These are phyloP conservation scores for Cinnamomum chago DNA, from an alignment of 164 flowering plant genomes.

Conservation along the genomic window DNA sequence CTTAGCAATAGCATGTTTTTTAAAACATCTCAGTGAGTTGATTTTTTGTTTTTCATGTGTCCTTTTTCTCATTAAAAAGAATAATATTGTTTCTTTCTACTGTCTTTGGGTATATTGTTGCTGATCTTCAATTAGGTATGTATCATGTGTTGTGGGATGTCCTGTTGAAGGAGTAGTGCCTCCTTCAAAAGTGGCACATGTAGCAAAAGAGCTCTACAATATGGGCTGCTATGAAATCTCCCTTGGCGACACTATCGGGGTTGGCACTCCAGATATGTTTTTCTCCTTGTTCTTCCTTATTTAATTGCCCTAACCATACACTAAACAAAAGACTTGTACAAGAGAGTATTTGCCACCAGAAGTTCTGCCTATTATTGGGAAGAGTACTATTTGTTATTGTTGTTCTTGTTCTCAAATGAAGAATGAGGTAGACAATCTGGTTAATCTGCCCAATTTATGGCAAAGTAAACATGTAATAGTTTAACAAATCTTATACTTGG, in stretches of 20 bases:
- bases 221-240: conserved; percentile 99
- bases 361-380: not conserved
- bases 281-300: not conserved
- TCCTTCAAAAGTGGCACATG: conserved; percentile 88
- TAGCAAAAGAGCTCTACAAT: conserved; percentile 77
- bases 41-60: not conserved
- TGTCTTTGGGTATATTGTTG: not conserved
- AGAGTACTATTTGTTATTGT: not conserved
- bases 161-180: conserved; percentile 84
- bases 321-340: not conserved
- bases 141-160: conserved; percentile 96
- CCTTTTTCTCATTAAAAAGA: not conserved
- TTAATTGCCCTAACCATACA: not conserved
- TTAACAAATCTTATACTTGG: too few species aligned
- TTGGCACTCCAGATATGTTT: conserved; percentile 88
- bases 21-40: too few species aligned
- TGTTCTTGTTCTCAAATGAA: not conserved
- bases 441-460: too few species aligned
- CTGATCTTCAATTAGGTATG: conserved; percentile 45
- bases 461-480: too few species aligned
- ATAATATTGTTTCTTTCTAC: not conserved
- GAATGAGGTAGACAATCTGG: too few species aligned
- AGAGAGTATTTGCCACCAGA: not conserved
- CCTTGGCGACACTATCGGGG: conserved; percentile 95
- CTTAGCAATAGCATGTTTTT: too few species aligned